Evolutionary conservation across 2,329 filamentous ascomycete species (phyloP).

Genomic region (Neocucurbitaria cava): DNA sequence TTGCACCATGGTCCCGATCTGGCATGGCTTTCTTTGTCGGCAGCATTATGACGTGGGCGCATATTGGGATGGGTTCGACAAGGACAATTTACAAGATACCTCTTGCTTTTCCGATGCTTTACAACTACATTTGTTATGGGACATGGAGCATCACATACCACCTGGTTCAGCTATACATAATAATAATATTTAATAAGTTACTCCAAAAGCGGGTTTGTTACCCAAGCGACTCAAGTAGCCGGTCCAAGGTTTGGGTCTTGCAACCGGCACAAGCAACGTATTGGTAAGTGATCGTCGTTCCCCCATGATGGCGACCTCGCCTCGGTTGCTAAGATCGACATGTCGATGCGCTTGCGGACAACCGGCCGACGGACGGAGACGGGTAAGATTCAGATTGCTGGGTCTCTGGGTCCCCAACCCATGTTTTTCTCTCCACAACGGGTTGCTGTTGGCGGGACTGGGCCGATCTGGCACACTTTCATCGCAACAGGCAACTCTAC

Average conservation of each 20-base stretch:
- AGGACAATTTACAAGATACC: constrained; percentile 27
- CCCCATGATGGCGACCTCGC: neutral
- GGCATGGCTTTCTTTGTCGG: neutral
- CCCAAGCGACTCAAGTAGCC: neutral
- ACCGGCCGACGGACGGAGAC: constrained; percentile 1
- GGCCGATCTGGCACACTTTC: neutral
- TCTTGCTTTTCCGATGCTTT: constrained; percentile 12
- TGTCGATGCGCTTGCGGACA: neutral
- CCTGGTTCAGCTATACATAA: neutral
- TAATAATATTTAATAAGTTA: neutral
- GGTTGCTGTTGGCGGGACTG: neutral
- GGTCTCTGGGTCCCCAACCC: neutral
- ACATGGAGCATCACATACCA: neutral
- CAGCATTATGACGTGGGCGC: constrained; percentile 15
- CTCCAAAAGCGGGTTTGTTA: neutral
- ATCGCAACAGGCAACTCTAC: neutral
- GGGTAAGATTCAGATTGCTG: constrained; percentile 5
- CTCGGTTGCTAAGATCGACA: neutral
- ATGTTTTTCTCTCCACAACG: neutral
- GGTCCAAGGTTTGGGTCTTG: neutral
- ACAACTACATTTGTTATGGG: constrained; percentile 1
- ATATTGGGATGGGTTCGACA: constrained; percentile 12
- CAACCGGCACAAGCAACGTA: neutral
- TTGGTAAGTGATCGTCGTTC: constrained; percentile 1
- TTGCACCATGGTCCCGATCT: neutral